These are phyloP conservation scores for Didymella sp. DNA, from an alignment of 2,329 filamentous ascomycete species.

Conservation along the genomic window DNA sequence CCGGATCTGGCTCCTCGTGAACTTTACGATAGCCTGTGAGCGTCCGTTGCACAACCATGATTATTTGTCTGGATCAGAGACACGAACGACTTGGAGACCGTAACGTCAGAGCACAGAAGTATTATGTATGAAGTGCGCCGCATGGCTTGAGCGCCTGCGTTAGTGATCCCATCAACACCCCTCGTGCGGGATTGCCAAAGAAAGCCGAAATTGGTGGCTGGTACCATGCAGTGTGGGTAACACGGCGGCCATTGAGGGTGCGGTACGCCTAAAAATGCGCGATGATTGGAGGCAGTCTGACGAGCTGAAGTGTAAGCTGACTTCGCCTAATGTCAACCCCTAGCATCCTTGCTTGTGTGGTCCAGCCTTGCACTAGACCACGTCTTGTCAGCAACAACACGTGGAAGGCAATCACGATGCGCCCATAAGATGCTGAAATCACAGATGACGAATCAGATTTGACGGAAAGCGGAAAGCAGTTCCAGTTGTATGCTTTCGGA, in stretches of 20 bases:
- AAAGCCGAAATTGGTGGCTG: neutral
- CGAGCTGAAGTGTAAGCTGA: neutral
- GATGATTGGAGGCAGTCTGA: neutral
- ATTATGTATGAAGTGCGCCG: neutral
- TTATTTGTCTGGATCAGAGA: neutral
- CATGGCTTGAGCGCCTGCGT: neutral
- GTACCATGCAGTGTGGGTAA: neutral
- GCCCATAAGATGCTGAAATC: neutral
- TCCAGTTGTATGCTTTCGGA: neutral
- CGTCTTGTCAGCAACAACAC: neutral
- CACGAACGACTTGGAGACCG: neutral
- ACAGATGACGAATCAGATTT: neutral
- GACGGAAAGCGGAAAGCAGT: neutral
- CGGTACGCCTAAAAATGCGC: neutral
- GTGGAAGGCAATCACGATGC: neutral
- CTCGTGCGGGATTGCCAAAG: neutral
- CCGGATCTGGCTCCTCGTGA: neutral
- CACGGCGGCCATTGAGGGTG: neutral
- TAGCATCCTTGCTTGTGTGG: neutral
- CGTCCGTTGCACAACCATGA: slow-evolving; percentile 6
- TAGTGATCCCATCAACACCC: neutral
- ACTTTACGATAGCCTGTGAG: slow-evolving; percentile 2
- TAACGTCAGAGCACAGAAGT: neutral
- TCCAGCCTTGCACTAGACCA: neutral
- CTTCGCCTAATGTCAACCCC: neutral